These are phyloP conservation scores for Arachnomyces sp. DNA, from an alignment of 2,329 filamentous ascomycete genomes.

Conservation along the genomic window DNA sequence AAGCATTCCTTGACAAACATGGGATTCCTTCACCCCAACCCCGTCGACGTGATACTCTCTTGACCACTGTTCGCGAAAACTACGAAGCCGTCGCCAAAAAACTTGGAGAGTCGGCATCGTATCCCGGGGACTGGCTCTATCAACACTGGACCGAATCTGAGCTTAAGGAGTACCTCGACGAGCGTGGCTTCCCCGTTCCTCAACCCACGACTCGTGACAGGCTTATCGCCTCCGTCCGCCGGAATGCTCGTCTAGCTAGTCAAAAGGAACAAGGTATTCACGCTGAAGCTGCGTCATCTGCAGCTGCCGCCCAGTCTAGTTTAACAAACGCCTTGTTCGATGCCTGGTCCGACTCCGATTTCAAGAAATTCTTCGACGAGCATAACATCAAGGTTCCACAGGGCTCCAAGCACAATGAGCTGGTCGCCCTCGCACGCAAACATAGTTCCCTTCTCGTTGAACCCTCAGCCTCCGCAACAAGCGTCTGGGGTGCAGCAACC, in stretches of 20 bases:
- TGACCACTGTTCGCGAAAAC: slow-evolving; percentile 68
- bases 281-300: slow-evolving; percentile 54
- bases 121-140: slow-evolving; percentile 94
- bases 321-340: slow-evolving; percentile 79
- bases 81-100: slow-evolving; percentile 73
- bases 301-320: slow-evolving; percentile 61
- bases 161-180: slow-evolving; percentile 86
- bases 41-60: slow-evolving; percentile 70
- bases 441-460: slow-evolving; percentile 53
- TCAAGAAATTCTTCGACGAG: slow-evolving; percentile 91
- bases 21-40: slow-evolving; percentile 81
- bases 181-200: slow-evolving; percentile 74
- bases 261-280: slow-evolving; percentile 56
- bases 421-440: slow-evolving; percentile 82
- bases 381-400: slow-evolving; percentile 85
- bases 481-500: slow-evolving; percentile 59
- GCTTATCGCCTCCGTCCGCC: slow-evolving; percentile 78
- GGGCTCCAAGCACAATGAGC: slow-evolving; percentile 81
- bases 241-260: slow-evolving; percentile 75
- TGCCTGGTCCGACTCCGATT: slow-evolving; percentile 77
- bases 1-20: slow-evolving; percentile 84
- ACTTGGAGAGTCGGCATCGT: slow-evolving; percentile 66
- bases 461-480: slow-evolving; percentile 32
- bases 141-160: slow-evolving; percentile 86
- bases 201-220: slow-evolving; percentile 79